Evolutionary conservation across 495 filamentous ascomycete species (phyloP), one percentile per base, ranked within the genome.

Genomic region (Penicillium fimorum): DNA sequence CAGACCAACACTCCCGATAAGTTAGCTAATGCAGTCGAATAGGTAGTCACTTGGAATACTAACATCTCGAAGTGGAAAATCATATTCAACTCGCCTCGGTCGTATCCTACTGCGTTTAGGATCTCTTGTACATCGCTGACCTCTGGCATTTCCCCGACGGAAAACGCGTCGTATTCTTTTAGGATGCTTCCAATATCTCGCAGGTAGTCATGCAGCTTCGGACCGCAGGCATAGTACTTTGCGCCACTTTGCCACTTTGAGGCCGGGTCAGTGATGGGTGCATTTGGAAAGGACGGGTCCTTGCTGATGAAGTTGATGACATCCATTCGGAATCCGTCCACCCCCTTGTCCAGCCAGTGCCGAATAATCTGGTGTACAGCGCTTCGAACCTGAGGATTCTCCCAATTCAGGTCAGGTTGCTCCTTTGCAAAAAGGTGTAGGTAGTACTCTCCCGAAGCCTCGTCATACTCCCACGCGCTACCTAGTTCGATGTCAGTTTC

Each of bases 391-490:
- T 72, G 77, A 6, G 73, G 72, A 30, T 79, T 82, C 56, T 89
- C 84, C 84, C 86, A 89, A 68, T 90, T 89, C 13, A 89, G 75
- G 59, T 90, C 87, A 5, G 87, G 85, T 62, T 88, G 84, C 45
- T 80, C 70, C 12, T 74, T 66, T 1, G 82, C 74, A 55, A 87
- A 89, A 8, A 88, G 72, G 55, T 83, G 81, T 1, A 90, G 76
- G 60, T 85, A 89, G 54, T 84, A 89, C 65, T 89, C 79, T 5
- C 80, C 73, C 0, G 82, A 84, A 10, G 63, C 53, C 42, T 81
- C 76, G 55, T 87, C 84, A 48, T 77, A 88, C 33, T 76, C 76
- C 87, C 87, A 90, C 1, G 79, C 79, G 25, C 25, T 25, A 25
- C 25, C 25, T 25, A 25, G 5, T 5, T 25, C 25, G 25, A 25